Evolutionary conservation across 2,329 filamentous ascomycete genomes (phyloP), one percentile per base, ranked within the genome.

Genomic region (Phyllosticta paracitricarpa): DNA sequence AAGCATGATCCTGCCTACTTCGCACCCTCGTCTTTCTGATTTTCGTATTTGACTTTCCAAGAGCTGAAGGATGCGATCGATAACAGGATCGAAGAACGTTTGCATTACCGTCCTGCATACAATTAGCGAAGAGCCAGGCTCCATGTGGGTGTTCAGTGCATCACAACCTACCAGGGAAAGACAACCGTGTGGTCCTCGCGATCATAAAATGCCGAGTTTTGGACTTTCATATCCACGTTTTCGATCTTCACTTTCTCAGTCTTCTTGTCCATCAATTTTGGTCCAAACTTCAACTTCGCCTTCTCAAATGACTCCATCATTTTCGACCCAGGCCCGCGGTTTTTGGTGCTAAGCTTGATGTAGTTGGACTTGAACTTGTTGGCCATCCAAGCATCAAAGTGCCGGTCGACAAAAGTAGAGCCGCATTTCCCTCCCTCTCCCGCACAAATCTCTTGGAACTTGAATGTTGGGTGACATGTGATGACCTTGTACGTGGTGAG

Each of bases 361-460:
- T 73, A 75, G 1, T 66, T 65, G 6, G 51, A 30, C 0, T 70
- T 71, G 61, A 73, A 74, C 4, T 58, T 65, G 7, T 63, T 28
- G 1, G 62, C 62, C 67, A 74, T 70, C 56, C 67, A 66, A 10
- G 64, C 57, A 51, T 72, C 66, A 52, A 75, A 70, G 14, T 68
- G 64, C 2, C 71, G 65, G 57, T 75, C 73, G 8, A 93, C 76
- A 64, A 93, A 91, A 0, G 87, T 88, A 63, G 87, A 90, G 7
- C 89, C 89, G 66, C 89, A 92, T 0, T 91, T 76, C 0, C 87
- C 88, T 22, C 89, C 89, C 0, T 88, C 91, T 17, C 89, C 89
- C 0, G 91, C 87, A 1, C 88, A 25, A 1, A 86, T 90, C 70
- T 94, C 89, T 66, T 91, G 87, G 0, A 93, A 87, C 17, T 83